These are phyloP conservation scores for Penicillium tannophilum DNA, from an alignment of 495 filamentous ascomycete species.

Conservation along the genomic window DNA sequence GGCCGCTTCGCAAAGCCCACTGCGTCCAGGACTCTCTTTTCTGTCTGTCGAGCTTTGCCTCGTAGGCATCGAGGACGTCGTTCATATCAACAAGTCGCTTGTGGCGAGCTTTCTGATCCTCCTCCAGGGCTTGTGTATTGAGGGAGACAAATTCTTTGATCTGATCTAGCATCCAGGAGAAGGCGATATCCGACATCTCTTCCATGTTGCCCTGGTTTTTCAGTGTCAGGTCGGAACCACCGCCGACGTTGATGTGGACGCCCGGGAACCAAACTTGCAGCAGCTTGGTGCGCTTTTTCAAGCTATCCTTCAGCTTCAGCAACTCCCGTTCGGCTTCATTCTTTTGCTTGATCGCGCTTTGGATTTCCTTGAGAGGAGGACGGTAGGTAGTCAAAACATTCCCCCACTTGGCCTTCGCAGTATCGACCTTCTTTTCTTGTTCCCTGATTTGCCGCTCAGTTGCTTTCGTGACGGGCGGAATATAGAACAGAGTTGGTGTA, in stretches of 20 bases:
- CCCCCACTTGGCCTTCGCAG: neutral
- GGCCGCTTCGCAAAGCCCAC: neutral
- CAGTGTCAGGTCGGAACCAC: constrained; percentile 7
- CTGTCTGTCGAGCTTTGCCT: neutral
- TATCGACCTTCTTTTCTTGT: neutral
- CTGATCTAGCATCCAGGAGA: constrained; percentile 12
- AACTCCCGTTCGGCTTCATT: constrained; percentile 6
- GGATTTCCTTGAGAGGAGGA: neutral
- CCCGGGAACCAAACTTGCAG: constrained; percentile 12
- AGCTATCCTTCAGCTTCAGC: constrained; percentile 5
- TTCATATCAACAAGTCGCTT: neutral
- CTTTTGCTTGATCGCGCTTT: neutral
- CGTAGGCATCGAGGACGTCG: neutral
- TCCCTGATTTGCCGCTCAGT: neutral
- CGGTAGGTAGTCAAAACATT: neutral
- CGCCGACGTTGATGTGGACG: constrained; percentile 11
- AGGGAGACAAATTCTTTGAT: constrained; percentile 10
- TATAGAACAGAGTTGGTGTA: constrained; percentile 7
- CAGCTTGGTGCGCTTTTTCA: constrained; percentile 8
- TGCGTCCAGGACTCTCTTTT: neutral
- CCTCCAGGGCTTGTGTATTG: neutral
- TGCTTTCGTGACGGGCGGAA: constrained; percentile 1
- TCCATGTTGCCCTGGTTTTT: constrained; percentile 14
- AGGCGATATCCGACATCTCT: constrained; percentile 11
- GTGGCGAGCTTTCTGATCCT: neutral